Percentiles rank a stretch among this genome's conserved stretches.
phyloP scores from a whole-genome alignment of 2,329 filamentous ascomycete species.

The Corniculantispora saksenae region DNA sequence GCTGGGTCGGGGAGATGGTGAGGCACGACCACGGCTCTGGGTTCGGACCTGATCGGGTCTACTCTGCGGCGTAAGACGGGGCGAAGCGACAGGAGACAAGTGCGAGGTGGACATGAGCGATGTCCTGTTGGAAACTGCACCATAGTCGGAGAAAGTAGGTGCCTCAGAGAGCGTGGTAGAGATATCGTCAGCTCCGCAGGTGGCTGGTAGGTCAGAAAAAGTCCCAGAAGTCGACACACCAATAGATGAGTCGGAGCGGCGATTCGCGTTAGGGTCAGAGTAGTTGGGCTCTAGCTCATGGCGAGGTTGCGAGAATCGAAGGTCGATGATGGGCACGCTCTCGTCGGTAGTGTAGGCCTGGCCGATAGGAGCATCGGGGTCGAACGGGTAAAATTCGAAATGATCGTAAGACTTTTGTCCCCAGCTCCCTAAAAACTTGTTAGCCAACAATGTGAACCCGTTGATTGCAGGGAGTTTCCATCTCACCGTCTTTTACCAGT shows the following conservation, averaged over 20 bases:
- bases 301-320: conserved; percentile 51
- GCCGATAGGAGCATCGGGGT: conserved; percentile 60
- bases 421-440: conserved; percentile 38
- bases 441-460: not conserved
- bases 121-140: conserved; percentile 65
- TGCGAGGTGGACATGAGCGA: conserved; percentile 72
- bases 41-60: conserved; percentile 63
- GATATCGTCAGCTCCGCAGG: conserved; percentile 59
- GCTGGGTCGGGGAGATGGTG: conserved; percentile 68
- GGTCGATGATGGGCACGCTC: conserved; percentile 61
- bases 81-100: conserved; percentile 72
- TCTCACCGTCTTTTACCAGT: conserved; percentile 15
- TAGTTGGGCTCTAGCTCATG: conserved; percentile 52
- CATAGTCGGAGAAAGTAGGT: conserved; percentile 69
- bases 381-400: conserved; percentile 56
- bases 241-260: conserved; percentile 73
- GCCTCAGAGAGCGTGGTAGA: conserved; percentile 67
- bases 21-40: conserved; percentile 69
- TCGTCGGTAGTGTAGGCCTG: conserved; percentile 66
- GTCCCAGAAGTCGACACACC: conserved; percentile 68
- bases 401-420: conserved; percentile 57
- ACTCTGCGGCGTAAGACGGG: conserved; percentile 62
- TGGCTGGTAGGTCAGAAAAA: conserved; percentile 68
- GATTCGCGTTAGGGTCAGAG: conserved; percentile 55
- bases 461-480: not conserved